Percentiles rank a stretch among this genome's conserved stretches.
These are phyloP conservation scores for Epichloe gansuensis DNA, from an alignment of 2,329 filamentous ascomycete species.

Conservation along the genomic window DNA sequence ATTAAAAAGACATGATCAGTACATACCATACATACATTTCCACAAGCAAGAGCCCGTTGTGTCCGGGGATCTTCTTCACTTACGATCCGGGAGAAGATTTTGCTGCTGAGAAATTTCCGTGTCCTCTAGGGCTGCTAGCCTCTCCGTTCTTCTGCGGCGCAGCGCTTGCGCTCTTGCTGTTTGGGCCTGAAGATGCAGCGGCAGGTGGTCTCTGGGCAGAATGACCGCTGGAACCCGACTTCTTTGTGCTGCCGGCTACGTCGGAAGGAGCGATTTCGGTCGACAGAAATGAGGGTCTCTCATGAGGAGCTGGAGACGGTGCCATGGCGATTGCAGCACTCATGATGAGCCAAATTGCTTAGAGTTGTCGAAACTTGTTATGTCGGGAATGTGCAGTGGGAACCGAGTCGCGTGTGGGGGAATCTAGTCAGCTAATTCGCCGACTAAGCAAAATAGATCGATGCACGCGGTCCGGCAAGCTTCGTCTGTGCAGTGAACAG, in stretches of 20 bases:
- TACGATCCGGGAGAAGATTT: constrained; percentile 51
- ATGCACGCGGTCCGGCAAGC: neutral
- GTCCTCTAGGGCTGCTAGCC: constrained; percentile 41
- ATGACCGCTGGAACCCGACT: constrained; percentile 21
- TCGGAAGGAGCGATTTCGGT: constrained; percentile 20
- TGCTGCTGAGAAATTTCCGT: constrained; percentile 21
- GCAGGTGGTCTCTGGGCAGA: constrained; percentile 29
- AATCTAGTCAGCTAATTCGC: neutral
- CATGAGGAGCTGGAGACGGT: constrained; percentile 54
- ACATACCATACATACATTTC: neutral
- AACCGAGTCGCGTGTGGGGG: neutral
- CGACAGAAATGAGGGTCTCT: constrained; percentile 44
- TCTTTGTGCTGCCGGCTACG: constrained; percentile 2
- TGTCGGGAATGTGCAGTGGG: neutral
- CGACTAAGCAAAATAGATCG: neutral
- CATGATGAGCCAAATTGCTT: constrained; percentile 33
- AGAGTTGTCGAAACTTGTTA: neutral
- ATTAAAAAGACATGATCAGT: constrained; percentile 8
- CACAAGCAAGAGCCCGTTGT: neutral
- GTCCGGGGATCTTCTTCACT: constrained; percentile 19
- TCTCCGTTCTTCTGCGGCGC: constrained; percentile 34
- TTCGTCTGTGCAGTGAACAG: neutral
- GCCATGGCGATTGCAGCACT: constrained; percentile 57
- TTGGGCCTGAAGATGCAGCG: constrained; percentile 16
- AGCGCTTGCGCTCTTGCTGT: constrained; percentile 23